These are phyloP conservation scores for Mycena vitilis DNA, from an alignment of 768 basidiomycete genomes.

Conservation along the genomic window DNA sequence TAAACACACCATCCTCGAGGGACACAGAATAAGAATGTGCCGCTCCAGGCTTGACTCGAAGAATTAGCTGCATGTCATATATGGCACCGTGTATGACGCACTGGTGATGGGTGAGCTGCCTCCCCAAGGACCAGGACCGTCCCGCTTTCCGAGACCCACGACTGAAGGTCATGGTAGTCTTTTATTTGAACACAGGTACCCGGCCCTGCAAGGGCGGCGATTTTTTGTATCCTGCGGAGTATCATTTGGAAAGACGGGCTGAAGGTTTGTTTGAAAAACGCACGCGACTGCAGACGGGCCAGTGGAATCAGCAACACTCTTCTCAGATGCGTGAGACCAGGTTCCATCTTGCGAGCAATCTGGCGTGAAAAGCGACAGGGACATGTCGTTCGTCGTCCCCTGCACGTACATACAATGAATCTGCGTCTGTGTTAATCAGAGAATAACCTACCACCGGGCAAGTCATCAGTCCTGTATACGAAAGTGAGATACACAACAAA, in stretches of 20 bases:
- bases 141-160: constrained; percentile 30
- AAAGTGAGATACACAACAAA: background rate
- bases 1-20: constrained; percentile 31
- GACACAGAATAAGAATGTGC: constrained; percentile 16
- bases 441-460: background rate
- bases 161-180: constrained; percentile 17
- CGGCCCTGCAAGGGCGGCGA: constrained; percentile 18
- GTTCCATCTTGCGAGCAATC: constrained; percentile 18
- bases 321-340: constrained; percentile 8
- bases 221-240: constrained; percentile 6
- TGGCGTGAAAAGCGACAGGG: constrained; percentile 15
- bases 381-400: constrained; percentile 11
- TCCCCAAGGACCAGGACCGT: constrained; percentile 20
- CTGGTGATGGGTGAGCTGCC: constrained; percentile 30
- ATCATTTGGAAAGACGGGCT: background rate
- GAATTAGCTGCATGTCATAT: background rate
- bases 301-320: constrained; percentile 8
- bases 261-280: background rate
- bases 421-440: background rate
- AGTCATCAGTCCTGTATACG: background rate
- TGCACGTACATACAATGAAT: background rate
- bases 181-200: constrained; percentile 18
- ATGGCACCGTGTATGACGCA: background rate
- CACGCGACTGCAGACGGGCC: constrained; percentile 19
- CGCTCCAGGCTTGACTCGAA: background rate